Evolutionary conservation across 441 rosid genomes (phyloP), one percentile per base, ranked within the genome.

Genomic region (Populus trichocarpa): DNA sequence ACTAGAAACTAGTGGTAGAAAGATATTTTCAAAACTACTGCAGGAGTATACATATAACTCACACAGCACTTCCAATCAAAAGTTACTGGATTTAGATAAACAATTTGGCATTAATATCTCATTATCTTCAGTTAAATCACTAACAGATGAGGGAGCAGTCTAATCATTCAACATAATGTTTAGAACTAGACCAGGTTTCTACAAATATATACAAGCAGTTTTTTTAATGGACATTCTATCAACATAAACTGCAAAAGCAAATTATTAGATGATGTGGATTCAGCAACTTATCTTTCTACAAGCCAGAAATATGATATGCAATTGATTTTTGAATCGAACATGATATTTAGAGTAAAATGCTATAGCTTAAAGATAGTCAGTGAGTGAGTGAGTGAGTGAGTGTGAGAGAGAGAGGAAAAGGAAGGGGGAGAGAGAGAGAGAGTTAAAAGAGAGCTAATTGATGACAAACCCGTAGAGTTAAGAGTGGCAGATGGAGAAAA

Each of bases 1-100:
- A 22, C 65, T 38, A 61, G 72, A 64, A 76, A 79, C 30, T 67
- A 73, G 30, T 30, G 32, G 32, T 30, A 30, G 32, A 30, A 30
- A 11, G 61, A 20, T 71, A 67, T 12, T 38, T 57, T 26, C n/a
- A 63, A 82, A 71, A 67, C n/a, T 50, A 67, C 10, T 61, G 53
- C 22, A 32, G 74, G 35, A 35, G 36, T 6, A 53, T 70, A 59
- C 67, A 36, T 11, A 59, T 67, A 33, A 57, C 28, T 40, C 9
- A 68, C 59, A 63, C 57, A 36, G 38, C 32, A 78, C 12, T 64
- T 35, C 35, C 69, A 73, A 63, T 53, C 26, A 71, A 23, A 30
- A 14, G 12, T 72, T 42, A 69, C 64, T 46, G 18, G 32, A 36
- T 66, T 76, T 67, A 65, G 66, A 64, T 12, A 71, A 69, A 46